Percentiles rank a stretch among this genome's conserved stretches.
These are phyloP conservation scores for Umbelopsis sp. DNA, from an alignment of 192 early-diverging fungal genomes.

Conservation along the genomic window DNA sequence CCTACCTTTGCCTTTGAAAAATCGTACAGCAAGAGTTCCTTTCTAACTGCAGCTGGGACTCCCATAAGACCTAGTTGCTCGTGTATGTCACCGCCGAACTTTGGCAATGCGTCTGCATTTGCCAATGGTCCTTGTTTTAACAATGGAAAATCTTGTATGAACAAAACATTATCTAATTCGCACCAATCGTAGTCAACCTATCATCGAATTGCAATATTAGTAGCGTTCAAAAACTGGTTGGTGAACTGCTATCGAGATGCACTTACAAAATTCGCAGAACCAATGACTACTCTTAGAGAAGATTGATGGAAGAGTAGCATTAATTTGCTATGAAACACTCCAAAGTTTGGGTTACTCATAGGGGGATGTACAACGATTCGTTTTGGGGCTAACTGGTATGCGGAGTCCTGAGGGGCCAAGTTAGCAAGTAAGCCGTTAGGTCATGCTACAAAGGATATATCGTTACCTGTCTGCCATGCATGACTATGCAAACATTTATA, in stretches of 20 bases:
- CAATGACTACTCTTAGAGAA: slow-evolving; percentile 58
- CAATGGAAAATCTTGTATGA: slow-evolving; percentile 63
- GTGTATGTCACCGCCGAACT: slow-evolving; percentile 49
- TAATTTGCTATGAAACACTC: slow-evolving; percentile 63
- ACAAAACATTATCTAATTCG: slow-evolving; percentile 61
- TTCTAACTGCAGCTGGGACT: slow-evolving; percentile 48
- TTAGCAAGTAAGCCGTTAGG: neutral
- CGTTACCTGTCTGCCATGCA: slow-evolving; percentile 39
- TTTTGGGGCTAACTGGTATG: slow-evolving; percentile 30
- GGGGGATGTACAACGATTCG: slow-evolving; percentile 49
- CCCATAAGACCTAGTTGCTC: slow-evolving; percentile 50
- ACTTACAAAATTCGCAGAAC: slow-evolving; percentile 62
- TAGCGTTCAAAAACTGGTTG: too few species aligned
- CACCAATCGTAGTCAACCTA: slow-evolving; percentile 57
- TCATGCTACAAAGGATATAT: neutral
- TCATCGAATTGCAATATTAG: neutral
- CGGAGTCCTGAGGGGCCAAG: slow-evolving; percentile 15
- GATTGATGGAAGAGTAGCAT: slow-evolving; percentile 64
- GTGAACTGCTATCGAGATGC: too few species aligned
- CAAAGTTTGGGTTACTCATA: slow-evolving; percentile 42
- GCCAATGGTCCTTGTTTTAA: neutral
- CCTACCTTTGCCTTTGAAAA: slow-evolving; percentile 51
- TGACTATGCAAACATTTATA: slow-evolving; percentile 46
- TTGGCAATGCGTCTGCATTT: slow-evolving; percentile 17
- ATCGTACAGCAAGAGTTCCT: slow-evolving; percentile 45